A percentile compares a stretch with the other conserved stretches of the same genome.
phyloP scores from a whole-genome alignment of 768 basidiomycete genomes.

The Botryobasidium botryosum region DNA sequence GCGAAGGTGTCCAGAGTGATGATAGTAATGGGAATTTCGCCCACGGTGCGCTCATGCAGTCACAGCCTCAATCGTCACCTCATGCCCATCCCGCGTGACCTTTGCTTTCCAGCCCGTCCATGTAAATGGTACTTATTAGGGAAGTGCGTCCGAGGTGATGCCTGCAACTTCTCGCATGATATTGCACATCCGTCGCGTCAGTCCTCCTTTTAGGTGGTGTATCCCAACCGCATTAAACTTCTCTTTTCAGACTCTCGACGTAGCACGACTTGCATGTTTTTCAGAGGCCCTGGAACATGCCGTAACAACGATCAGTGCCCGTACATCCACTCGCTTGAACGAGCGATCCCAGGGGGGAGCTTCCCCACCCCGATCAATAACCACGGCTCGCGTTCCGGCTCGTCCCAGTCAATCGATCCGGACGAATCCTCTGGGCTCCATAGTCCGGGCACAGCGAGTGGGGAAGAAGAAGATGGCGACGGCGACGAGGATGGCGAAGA shows the following conservation, averaged over 20 bases:
- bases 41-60: neutral
- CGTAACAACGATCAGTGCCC: slow-evolving; percentile 5
- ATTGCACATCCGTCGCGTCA: neutral
- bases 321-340: slow-evolving; percentile 1
- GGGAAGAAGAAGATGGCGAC: neutral
- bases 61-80: neutral
- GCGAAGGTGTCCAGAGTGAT: neutral
- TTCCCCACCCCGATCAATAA: neutral
- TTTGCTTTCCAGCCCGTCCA: slow-evolving; percentile 3
- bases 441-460: neutral
- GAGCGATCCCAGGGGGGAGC: neutral
- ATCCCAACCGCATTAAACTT: neutral
- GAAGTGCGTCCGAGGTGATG: slow-evolving; percentile 8
- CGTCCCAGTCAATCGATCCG: neutral
- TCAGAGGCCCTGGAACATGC: slow-evolving; percentile 5
- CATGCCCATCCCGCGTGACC: neutral
- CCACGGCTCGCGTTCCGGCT: neutral
- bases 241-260: neutral
- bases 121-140: slow-evolving; percentile 9
- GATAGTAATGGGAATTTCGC: neutral
- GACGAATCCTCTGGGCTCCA: neutral
- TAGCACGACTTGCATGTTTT: slow-evolving; percentile 6
- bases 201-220: neutral
- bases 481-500: neutral
- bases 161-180: slow-evolving; percentile 7